Evolutionary conservation across 352 stramenopile species (phyloP).

Genomic region (Phytophthora litchii): DNA sequence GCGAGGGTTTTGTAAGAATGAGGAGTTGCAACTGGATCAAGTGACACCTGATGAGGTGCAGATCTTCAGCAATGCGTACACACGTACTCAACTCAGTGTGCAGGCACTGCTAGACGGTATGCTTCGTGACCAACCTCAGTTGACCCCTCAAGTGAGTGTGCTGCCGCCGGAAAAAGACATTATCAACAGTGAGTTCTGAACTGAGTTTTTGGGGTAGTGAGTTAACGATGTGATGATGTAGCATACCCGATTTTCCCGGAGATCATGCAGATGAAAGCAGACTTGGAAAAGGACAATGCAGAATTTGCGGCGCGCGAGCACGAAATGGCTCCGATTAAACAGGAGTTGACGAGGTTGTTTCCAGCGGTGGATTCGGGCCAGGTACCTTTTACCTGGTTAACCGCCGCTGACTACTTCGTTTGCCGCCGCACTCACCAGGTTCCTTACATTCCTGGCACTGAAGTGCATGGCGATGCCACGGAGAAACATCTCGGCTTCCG

Average conservation of each 20-base stretch:
- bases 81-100: constrained; percentile 79
- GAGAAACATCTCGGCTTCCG: constrained; percentile 70
- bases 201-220: background rate
- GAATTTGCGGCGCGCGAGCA: constrained; percentile 55
- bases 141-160: constrained; percentile 54
- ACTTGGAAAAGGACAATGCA: constrained; percentile 57
- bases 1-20: constrained; percentile 45
- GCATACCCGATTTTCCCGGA: constrained; percentile 70
- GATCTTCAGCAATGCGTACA: constrained; percentile 76
- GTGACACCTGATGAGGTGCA: constrained; percentile 46
- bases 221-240: constrained; percentile 24
- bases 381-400: constrained; percentile 72
- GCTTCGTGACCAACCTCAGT: constrained; percentile 38
- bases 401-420: constrained; percentile 74
- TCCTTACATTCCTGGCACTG: constrained; percentile 57
- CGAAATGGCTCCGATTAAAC: constrained; percentile 55
- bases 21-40: constrained; percentile 49
- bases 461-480: constrained; percentile 41
- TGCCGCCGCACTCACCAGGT: constrained; percentile 64
- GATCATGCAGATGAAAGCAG: constrained; percentile 58
- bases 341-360: constrained; percentile 57
- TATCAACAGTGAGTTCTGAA: constrained; percentile 70
- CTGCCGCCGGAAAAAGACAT: constrained; percentile 72
- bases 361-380: constrained; percentile 48
- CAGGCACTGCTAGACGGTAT: constrained; percentile 66